Evolutionary conservation across 257 asterid genomes (phyloP), one percentile per base, ranked within the genome.

Genomic region (Solanum bulbocastanum): DNA sequence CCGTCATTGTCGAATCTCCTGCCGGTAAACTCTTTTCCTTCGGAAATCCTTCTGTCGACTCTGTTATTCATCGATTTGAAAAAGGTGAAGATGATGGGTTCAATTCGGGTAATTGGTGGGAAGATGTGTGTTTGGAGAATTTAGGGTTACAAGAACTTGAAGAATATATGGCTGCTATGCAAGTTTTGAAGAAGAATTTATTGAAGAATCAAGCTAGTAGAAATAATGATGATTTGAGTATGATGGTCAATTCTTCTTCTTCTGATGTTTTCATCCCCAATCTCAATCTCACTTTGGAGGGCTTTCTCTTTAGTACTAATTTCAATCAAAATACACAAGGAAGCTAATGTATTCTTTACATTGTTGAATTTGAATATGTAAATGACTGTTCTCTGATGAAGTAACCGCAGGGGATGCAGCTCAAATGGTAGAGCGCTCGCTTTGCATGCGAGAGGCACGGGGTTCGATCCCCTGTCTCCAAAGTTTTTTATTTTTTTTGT

Each of bases 371-470:
- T 20, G 25, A 2, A 56, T 9, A 20, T 20, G 25, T 58, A 20
- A 18, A 0, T 18, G 3, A 6, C 0, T 56, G 0, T 58, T 58
- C 66, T 58, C 27, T 58, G 12, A 20, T 3, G 66, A 58, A 8
- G 27, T 76, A 12, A 6, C 36, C 5, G 2, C n/a, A 2, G 98
- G 98, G 98, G 98, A 95, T 96, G 98, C 94, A 94, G 98, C 98
- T 95, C 98, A 96, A 94, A 94, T 94, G 99, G 98, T 96, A 95
- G 98, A 96, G 97, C 97, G 96, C 99, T 94, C 96, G 98, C 98
- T 96, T 95, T 95, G 98, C 98, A 94, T 94, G 98, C 98, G 96
- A 94, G 98, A 97, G 98, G 99, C 95, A 97, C 98, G 95, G 98
- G 96, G 95, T 94, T 95, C 92, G 94, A 94, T 90, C 92, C 96